Base-by-base conservation (phyloP, 495 filamentous ascomycete genomes). In the Penicillium verhagenii region DNA sequence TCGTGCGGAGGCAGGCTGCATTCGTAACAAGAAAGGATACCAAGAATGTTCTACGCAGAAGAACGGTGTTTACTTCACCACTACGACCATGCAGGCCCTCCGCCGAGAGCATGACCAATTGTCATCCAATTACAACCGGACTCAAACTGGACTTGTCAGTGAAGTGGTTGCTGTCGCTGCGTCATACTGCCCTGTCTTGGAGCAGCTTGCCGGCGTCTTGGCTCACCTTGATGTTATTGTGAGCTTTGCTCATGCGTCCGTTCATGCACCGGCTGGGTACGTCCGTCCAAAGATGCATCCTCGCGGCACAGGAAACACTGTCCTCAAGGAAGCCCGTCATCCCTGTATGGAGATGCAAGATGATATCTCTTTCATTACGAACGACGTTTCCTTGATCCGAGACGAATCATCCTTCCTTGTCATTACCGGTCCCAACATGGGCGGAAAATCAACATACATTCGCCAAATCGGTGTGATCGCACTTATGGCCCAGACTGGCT, bases 301-400 rank as follows among this genome's bases (percentile, higher is more conserved):
- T 4, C 89, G 94, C 26, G 94, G 94, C 20, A 82, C 88, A 48
- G 94, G 94, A n/a, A 84, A 90, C 51, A 97, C 94, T 0, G 77
- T 96, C 19, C 80, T 99, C 16, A 92, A 86, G 63, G 94, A 96
- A 66, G 93, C 94, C 3, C 88, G 95, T 8, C 94, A 99, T 68
- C 95, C 94, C 1, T 99, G 94, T 69, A 92, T 99, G 90, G 94
- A 99, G 67, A 91, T 96, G 89, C 94, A 99, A 70, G 94, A 99
- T 60, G 95, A 97, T 63, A 84, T 99, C 38, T 89, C 91, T 48
- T 99, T 99, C 75, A 97, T 99, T 69, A 97, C 92, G 50, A 99
- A 99, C 64, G 93, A 99, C 56, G 93, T 97, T 24, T 83, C 81
- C 28, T 82, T 99, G 60, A 72, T 82, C n/a, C 83, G 92, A 11